Evolutionary conservation across 2,329 filamentous ascomycete genomes (phyloP).

Genomic region (Clonostachys chloroleuca): DNA sequence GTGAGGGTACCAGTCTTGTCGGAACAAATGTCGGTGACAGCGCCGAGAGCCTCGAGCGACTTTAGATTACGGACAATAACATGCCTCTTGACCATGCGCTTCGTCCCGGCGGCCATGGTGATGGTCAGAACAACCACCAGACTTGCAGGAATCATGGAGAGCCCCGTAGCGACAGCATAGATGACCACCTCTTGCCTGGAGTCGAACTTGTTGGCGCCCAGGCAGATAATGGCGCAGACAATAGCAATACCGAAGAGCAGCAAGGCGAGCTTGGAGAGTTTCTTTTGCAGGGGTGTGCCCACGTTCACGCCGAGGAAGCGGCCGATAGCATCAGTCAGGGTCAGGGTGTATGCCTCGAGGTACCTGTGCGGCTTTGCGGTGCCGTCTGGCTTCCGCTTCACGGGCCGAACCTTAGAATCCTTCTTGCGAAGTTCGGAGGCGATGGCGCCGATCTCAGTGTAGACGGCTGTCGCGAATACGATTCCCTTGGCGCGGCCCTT

Average conservation of each 20-base stretch:
- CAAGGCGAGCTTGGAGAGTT: constrained; percentile 63
- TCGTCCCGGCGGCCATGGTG: constrained; percentile 51
- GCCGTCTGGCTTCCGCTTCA: constrained; percentile 48
- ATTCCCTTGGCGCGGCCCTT: constrained; percentile 54
- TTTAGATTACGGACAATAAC: constrained; percentile 49
- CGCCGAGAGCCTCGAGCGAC: constrained; percentile 54
- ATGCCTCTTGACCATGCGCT: constrained; percentile 45
- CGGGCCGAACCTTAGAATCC: constrained; percentile 43
- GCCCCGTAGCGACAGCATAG: constrained; percentile 38
- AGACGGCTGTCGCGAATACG: constrained; percentile 55
- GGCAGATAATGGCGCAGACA: constrained; percentile 64
- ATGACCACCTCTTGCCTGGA: constrained; percentile 54
- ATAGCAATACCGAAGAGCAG: constrained; percentile 64
- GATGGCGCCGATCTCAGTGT: constrained; percentile 55
- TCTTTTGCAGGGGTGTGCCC: constrained; percentile 66
- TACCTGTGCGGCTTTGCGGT: constrained; percentile 49
- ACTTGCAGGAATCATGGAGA: constrained; percentile 47
- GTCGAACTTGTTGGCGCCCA: constrained; percentile 58
- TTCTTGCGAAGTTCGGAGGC: constrained; percentile 38
- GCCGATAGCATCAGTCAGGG: constrained; percentile 52
- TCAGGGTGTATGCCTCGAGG: constrained; percentile 38
- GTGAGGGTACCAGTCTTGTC: constrained; percentile 58
- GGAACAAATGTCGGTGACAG: constrained; percentile 46
- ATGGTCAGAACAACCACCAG: constrained; percentile 51
- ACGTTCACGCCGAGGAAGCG: constrained; percentile 64